A percentile compares a stretch with the other conserved stretches of the same genome.
Evolutionary conservation across 2,329 filamentous ascomycete genomes (phyloP).

Genomic region (Arthroderma uncinatum): DNA sequence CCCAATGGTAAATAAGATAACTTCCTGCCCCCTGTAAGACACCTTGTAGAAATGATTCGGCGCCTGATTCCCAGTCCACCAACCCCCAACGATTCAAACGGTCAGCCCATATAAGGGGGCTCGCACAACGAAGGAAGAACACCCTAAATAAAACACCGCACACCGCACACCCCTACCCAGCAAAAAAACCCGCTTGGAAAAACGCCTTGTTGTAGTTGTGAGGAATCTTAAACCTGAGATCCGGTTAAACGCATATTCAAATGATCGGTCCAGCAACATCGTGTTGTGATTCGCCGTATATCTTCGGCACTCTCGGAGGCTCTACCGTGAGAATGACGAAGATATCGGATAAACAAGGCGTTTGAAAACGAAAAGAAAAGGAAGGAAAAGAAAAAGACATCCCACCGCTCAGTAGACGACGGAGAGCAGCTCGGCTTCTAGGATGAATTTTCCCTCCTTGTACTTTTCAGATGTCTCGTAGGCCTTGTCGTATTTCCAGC

Average conservation of each 20-base stretch:
- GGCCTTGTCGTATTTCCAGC: constrained; percentile 98
- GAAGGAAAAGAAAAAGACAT: not conserved
- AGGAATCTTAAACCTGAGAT: constrained; percentile 1
- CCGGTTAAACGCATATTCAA: not conserved
- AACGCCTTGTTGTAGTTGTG: not conserved
- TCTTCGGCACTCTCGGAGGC: not conserved
- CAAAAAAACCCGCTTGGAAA: not conserved
- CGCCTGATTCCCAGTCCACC: not conserved
- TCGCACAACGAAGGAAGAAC: not conserved
- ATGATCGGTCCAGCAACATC: constrained; percentile 1
- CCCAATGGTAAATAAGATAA: not conserved
- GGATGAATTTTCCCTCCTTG: constrained; percentile 96
- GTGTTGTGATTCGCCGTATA: not conserved
- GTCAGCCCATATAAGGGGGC: no score
- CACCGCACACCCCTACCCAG: not conserved
- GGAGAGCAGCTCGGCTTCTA: constrained; percentile 86
- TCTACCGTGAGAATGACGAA: not conserved
- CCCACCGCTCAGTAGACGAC: constrained; percentile 48
- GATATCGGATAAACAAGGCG: not conserved
- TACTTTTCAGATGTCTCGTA: constrained; percentile 90
- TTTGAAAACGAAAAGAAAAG: not conserved
- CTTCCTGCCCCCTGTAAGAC: not conserved
- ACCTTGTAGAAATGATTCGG: constrained; percentile 1
- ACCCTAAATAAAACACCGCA: not conserved
- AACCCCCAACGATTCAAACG: not conserved